Percentiles rank a stretch among this genome's conserved stretches.
These are phyloP conservation scores for Ceratocystis lukuohia DNA, from an alignment of 2,329 filamentous ascomycete genomes.

Conservation along the genomic window DNA sequence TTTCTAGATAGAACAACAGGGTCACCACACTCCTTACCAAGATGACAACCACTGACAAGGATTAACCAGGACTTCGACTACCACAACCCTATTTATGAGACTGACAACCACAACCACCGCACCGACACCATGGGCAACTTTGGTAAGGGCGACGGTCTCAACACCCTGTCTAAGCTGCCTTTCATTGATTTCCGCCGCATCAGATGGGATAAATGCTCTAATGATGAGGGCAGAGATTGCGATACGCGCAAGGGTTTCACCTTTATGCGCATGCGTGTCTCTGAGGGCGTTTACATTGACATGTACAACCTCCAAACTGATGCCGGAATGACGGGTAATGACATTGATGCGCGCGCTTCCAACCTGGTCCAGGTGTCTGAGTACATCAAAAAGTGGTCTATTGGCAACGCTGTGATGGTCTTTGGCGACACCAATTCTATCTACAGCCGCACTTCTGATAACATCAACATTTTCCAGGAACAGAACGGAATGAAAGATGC, in stretches of 20 bases:
- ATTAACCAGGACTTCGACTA: conserved; percentile 46
- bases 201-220: conserved; percentile 47
- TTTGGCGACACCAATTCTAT: conserved; percentile 53
- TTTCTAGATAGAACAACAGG: neutral
- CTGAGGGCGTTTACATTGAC: conserved; percentile 40
- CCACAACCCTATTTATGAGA: conserved; percentile 48
- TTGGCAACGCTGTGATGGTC: conserved; percentile 48
- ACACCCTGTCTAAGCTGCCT: conserved; percentile 45
- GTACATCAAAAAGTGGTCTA: conserved; percentile 42
- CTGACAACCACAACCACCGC: conserved; percentile 45
- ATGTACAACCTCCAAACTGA: conserved; percentile 56
- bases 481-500: conserved; percentile 42
- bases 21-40: neutral
- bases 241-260: conserved; percentile 58
- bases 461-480: conserved; percentile 37
- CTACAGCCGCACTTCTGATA: conserved; percentile 45
- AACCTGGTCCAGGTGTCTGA: conserved; percentile 47
- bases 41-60: neutral
- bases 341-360: conserved; percentile 41
- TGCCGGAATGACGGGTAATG: conserved; percentile 42
- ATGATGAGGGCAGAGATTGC: conserved; percentile 44
- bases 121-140: conserved; percentile 54
- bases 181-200: conserved; percentile 43
- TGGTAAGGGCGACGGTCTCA: conserved; percentile 49
- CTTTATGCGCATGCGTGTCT: conserved; percentile 45